Conservation (phyloP, 1,284 basidiomycete genomes). For the Somion occarium region DNA sequence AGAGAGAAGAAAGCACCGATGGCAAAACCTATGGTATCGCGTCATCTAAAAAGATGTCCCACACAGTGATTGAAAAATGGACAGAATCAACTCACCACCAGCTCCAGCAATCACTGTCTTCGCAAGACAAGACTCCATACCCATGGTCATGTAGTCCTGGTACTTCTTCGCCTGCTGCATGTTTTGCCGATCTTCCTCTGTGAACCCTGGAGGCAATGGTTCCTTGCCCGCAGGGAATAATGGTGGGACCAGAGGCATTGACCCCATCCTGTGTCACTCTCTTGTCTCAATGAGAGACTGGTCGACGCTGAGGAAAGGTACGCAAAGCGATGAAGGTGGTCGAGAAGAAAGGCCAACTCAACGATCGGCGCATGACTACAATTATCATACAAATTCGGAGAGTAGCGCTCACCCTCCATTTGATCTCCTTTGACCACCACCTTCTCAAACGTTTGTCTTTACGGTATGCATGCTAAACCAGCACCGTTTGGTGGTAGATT, state of each 20-base stretch:
- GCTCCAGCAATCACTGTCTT: conserved; percentile 81
- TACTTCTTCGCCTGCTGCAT: conserved; percentile 71
- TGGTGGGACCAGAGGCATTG: conserved; percentile 37
- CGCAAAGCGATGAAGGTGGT: background rate
- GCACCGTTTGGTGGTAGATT: background rate
- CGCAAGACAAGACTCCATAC: conserved; percentile 81
- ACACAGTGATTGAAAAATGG: background rate
- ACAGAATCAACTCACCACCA: conserved; percentile 52
- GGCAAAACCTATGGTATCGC: conserved; percentile 65
- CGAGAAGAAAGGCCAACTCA: background rate
- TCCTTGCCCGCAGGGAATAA: conserved; percentile 62
- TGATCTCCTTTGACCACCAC: background rate
- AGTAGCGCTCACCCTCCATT: too few species aligned
- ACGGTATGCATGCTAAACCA: background rate
- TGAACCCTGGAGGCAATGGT: conserved; percentile 77
- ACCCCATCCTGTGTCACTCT: conserved; percentile 1
- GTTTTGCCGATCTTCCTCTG: conserved; percentile 74
- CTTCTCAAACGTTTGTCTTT: background rate
- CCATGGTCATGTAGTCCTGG: conserved; percentile 62
- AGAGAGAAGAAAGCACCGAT: conserved; percentile 95
- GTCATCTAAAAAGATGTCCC: conserved; percentile 21
- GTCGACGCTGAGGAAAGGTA: background rate
- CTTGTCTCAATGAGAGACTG: conserved; percentile 6
- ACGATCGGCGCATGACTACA: too few species aligned
- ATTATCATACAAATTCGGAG: too few species aligned